Conservation (phyloP, 306 rosid genomes). For the Vicia villosa region DNA sequence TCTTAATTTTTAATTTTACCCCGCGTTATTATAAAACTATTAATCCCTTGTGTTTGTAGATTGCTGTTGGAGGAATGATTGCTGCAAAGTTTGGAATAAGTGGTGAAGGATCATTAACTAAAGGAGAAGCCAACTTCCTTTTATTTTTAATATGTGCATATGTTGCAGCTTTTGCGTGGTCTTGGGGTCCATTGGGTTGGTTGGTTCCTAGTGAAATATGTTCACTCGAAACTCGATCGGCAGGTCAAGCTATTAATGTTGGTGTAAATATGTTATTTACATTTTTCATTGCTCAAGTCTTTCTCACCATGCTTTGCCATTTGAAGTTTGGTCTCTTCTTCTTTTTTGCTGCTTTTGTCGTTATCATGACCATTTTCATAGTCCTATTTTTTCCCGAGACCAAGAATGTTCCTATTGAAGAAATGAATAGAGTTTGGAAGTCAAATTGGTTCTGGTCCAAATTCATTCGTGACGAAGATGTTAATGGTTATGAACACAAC, state of each 20-base stretch:
- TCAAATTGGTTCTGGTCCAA: too few relatives aligned
- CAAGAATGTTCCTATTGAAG: constrained; percentile 15
- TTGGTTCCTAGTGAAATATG: constrained; percentile 65
- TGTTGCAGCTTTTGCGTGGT: constrained; percentile 74
- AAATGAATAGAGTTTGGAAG: too few relatives aligned
- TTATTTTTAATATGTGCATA: constrained; percentile 49
- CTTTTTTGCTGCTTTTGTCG: not conserved
- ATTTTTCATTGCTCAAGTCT: constrained; percentile 49
- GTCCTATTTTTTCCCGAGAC: constrained; percentile 4
- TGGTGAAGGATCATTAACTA: not conserved
- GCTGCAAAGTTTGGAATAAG: not conserved
- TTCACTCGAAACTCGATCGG: constrained; percentile 53
- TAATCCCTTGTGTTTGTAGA: not conserved
- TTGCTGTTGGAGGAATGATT: constrained; percentile 17
- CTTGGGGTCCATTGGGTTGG: constrained; percentile 77
- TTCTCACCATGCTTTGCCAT: constrained; percentile 55
- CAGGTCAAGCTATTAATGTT: constrained; percentile 61
- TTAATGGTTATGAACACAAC: too few relatives aligned
- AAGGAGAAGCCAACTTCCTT: constrained; percentile 1
- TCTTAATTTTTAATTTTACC: too few relatives aligned
- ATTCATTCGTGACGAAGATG: too few relatives aligned
- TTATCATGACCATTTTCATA: not conserved
- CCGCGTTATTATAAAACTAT: too few relatives aligned
- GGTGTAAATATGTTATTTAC: constrained; percentile 58
- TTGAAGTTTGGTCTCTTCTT: constrained; percentile 55